Evolutionary conservation across 495 filamentous ascomycete species (phyloP).

Genomic region (Daldinia bambusicola): DNA sequence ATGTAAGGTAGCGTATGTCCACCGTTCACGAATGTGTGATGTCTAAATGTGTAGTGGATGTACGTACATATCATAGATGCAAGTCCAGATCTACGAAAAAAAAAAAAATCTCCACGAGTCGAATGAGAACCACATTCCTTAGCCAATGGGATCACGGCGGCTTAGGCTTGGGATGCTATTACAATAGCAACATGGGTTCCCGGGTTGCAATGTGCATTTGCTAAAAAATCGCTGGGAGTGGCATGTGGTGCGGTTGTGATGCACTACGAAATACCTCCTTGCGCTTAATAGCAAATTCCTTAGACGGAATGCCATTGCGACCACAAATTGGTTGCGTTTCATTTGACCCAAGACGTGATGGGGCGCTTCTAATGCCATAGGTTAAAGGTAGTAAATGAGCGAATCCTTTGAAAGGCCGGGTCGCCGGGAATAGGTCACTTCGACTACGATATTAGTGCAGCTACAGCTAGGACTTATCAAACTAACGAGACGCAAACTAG

Average conservation of each 20-base stretch:
- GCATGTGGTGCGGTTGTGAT: slow-evolving; percentile 31
- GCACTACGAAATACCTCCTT: slow-evolving; percentile 42
- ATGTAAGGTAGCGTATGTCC: background rate
- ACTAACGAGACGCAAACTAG: slow-evolving; percentile 34
- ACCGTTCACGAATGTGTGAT: too few relatives aligned
- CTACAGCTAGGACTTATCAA: slow-evolving; percentile 32
- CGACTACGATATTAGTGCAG: slow-evolving; percentile 30
- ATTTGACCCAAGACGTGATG: slow-evolving; percentile 32
- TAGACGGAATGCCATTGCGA: slow-evolving; percentile 30
- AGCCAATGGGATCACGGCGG: slow-evolving; percentile 41
- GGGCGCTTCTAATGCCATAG: slow-evolving; percentile 14
- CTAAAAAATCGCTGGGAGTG: slow-evolving; percentile 30
- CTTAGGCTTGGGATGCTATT: slow-evolving; percentile 25
- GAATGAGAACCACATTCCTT: background rate
- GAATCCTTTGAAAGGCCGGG: slow-evolving; percentile 32
- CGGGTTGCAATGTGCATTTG: slow-evolving; percentile 31
- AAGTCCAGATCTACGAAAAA: slow-evolving; percentile 18
- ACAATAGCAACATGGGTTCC: slow-evolving; percentile 32
- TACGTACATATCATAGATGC: background rate
- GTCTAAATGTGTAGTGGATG: background rate
- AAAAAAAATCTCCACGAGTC: slow-evolving; percentile 20
- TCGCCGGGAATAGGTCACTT: slow-evolving; percentile 23
- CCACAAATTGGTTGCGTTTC: slow-evolving; percentile 42
- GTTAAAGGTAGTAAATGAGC: slow-evolving; percentile 17
- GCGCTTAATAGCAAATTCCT: slow-evolving; percentile 25